A percentile compares a stretch with the other conserved stretches of the same genome.
Conservation (phyloP, 306 rosid species). For the Quercus parvula region DNA sequence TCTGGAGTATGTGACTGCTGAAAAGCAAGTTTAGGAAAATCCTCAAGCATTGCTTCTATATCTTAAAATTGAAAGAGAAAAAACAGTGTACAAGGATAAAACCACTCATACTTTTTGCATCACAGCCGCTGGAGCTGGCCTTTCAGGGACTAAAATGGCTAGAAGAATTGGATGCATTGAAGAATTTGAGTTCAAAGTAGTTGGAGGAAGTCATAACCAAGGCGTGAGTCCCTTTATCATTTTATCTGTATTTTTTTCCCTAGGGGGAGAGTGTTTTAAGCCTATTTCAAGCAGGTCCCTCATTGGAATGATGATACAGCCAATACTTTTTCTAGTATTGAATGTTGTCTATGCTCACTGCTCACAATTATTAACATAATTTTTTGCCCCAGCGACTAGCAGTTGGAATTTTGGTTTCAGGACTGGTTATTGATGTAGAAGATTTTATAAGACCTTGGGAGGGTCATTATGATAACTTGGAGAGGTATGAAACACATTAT, state of each 20-base stretch:
- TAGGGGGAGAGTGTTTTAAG: no score
- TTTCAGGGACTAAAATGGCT: conserved; percentile 63
- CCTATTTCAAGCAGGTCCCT: neutral
- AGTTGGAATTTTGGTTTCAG: conserved; percentile 73
- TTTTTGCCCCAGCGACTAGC: conserved; percentile 56
- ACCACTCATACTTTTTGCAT: conserved; percentile 19
- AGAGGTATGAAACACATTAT: conserved; percentile 45
- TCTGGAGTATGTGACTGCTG: neutral
- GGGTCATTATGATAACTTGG: conserved; percentile 51
- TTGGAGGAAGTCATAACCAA: conserved; percentile 36
- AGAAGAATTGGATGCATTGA: conserved; percentile 55
- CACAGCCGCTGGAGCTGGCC: conserved; percentile 61
- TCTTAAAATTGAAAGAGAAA: neutral
- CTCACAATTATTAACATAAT: conserved; percentile 3
- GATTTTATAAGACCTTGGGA: conserved; percentile 88
- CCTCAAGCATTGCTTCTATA: neutral
- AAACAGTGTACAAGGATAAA: neutral
- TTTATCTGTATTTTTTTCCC: neutral
- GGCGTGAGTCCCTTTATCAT: conserved; percentile 45
- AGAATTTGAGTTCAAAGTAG: conserved; percentile 49
- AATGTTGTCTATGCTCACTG: conserved; percentile 1
- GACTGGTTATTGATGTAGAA: conserved; percentile 61
- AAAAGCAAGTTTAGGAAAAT: neutral
- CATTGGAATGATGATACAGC: conserved; percentile 9
- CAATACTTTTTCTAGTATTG: neutral